A percentile compares a stretch with the other conserved stretches of the same genome.
Conservation (phyloP, 441 rosid species). For the Erodium moschatum region DNA sequence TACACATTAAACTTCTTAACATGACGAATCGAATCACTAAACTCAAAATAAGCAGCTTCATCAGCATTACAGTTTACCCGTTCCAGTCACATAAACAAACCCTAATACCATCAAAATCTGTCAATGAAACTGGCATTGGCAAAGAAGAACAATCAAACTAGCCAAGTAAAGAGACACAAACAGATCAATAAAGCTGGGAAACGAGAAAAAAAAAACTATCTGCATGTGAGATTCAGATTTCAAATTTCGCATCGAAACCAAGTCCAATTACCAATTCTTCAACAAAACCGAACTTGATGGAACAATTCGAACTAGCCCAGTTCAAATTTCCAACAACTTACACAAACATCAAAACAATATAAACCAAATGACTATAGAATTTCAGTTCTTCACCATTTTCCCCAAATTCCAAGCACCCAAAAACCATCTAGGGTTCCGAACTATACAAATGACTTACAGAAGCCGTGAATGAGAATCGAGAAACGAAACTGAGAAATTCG, state of each 20-base stretch:
- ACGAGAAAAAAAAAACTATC: slow-evolving; percentile 16
- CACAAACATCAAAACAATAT: slow-evolving; percentile 7
- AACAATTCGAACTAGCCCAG: background rate
- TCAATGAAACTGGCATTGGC: slow-evolving; percentile 2
- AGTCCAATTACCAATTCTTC: background rate
- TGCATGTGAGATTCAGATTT: slow-evolving; percentile 2
- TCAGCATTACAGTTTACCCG: background rate
- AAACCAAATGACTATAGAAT: slow-evolving; percentile 12
- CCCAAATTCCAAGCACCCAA: slow-evolving; percentile 22
- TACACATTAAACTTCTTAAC: too few species aligned
- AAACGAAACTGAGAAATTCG: slow-evolving; percentile 21
- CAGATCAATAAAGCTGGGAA: slow-evolving; percentile 9
- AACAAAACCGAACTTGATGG: background rate
- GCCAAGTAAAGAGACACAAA: slow-evolving; percentile 15
- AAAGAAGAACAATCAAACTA: slow-evolving; percentile 10
- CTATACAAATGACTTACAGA: slow-evolving; percentile 17
- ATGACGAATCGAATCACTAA: background rate
- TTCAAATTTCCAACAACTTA: background rate
- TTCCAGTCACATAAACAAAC: slow-evolving; percentile 15
- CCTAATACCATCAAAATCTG: slow-evolving; percentile 18
- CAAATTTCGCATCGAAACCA: slow-evolving; percentile 11
- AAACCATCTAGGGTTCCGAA: slow-evolving; percentile 43
- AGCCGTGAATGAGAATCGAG: slow-evolving; percentile 7
- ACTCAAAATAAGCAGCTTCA: background rate
- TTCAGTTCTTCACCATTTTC: slow-evolving; percentile 8